Evolutionary conservation across 2,329 filamentous ascomycete genomes (phyloP).

Genomic region (Fusarium palustre): DNA sequence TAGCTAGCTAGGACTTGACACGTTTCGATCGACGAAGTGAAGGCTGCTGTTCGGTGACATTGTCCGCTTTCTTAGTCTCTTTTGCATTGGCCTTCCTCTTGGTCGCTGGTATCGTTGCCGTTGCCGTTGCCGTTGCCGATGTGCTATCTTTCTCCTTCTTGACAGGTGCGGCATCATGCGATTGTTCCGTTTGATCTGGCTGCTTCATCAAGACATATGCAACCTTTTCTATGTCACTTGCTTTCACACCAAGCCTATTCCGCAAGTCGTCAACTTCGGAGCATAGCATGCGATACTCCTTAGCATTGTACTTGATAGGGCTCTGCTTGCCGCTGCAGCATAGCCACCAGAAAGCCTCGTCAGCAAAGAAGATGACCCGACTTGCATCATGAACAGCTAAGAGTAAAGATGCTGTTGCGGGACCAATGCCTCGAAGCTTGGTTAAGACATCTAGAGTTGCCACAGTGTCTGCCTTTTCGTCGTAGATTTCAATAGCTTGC

Average conservation of each 20-base stretch:
- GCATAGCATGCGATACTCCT: conserved; percentile 74
- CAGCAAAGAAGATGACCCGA: conserved; percentile 78
- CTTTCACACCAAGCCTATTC: conserved; percentile 64
- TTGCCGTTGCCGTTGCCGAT: conserved; percentile 7
- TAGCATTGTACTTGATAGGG: conserved; percentile 74
- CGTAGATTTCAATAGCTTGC: conserved; percentile 63
- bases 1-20: conserved; percentile 40
- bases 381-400: conserved; percentile 72
- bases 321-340: conserved; percentile 64
- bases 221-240: conserved; percentile 75
- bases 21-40: conserved; percentile 45
- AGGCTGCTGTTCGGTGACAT: conserved; percentile 30
- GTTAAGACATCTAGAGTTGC: conserved; percentile 66
- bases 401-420: conserved; percentile 81
- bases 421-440: conserved; percentile 78
- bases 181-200: conserved; percentile 21
- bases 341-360: conserved; percentile 82
- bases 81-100: conserved; percentile 42
- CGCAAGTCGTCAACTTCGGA: conserved; percentile 57
- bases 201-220: conserved; percentile 74
- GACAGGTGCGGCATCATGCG: conserved; percentile 5
- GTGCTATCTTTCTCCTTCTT: conserved; percentile 21
- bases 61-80: conserved; percentile 10
- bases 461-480: conserved; percentile 54
- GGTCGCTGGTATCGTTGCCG: conserved; percentile 10